Evolutionary conservation across 495 filamentous ascomycete genomes (phyloP).

Genomic region (Penicillium lividum): DNA sequence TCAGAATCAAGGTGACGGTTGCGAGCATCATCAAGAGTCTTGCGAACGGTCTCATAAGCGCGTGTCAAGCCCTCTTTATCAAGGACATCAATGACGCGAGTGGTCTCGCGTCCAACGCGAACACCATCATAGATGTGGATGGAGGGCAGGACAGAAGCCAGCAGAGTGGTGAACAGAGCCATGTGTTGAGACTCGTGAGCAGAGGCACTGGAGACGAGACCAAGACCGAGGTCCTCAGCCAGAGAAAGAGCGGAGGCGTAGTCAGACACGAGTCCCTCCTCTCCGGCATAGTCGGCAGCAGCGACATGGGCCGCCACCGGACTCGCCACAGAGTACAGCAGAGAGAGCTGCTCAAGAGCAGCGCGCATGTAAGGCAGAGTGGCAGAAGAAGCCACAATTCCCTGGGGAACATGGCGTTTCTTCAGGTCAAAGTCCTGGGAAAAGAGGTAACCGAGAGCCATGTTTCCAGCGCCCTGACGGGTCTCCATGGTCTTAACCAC

Average conservation of each 20-base stretch:
- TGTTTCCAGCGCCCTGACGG: constrained; percentile 82
- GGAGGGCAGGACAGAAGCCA: constrained; percentile 77
- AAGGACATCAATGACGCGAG: constrained; percentile 81
- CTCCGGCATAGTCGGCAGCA: constrained; percentile 81
- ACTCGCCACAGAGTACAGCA: constrained; percentile 85
- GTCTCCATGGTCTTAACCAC: constrained; percentile 80
- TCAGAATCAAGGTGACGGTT: constrained; percentile 74
- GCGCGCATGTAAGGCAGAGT: constrained; percentile 77
- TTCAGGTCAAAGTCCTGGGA: constrained; percentile 89
- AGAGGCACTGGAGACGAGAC: constrained; percentile 80
- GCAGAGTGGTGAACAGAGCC: constrained; percentile 81
- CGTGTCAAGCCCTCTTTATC: constrained; percentile 69
- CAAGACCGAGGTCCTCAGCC: constrained; percentile 90
- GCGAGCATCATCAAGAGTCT: constrained; percentile 56
- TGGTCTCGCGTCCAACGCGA: constrained; percentile 78
- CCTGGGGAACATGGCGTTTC: constrained; percentile 90
- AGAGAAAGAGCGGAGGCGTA: constrained; percentile 79
- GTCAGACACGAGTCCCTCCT: constrained; percentile 77
- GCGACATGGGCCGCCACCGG: constrained; percentile 92
- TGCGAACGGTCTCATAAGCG: constrained; percentile 67
- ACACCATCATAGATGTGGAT: constrained; percentile 94
- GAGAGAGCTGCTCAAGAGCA: constrained; percentile 84
- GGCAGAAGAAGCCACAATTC: constrained; percentile 80
- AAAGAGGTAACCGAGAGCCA: constrained; percentile 96
- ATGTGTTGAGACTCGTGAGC: constrained; percentile 94